These are phyloP conservation scores for Viridothelium virens DNA, from an alignment of 495 filamentous ascomycete genomes.

Conservation along the genomic window DNA sequence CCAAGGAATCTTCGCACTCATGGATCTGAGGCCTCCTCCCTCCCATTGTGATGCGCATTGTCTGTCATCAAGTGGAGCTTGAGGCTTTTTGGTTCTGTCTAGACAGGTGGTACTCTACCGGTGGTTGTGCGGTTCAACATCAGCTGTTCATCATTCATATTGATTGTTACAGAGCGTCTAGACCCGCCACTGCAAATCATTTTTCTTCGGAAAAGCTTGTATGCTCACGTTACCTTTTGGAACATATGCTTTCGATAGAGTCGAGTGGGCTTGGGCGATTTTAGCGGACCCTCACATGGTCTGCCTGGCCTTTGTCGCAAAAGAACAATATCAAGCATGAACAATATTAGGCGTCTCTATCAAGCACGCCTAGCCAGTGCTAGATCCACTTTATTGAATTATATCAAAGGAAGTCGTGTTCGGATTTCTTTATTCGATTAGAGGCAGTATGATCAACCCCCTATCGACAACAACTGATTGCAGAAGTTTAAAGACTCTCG, in stretches of 20 bases:
- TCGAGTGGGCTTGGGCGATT: neutral
- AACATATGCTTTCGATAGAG: neutral
- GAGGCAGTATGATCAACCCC: neutral
- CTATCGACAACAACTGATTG: neutral
- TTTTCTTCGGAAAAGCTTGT: no score
- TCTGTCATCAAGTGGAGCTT: no score
- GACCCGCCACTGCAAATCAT: no score
- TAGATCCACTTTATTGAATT: neutral
- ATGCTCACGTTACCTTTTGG: neutral
- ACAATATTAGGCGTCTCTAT: neutral
- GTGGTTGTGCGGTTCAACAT: no score
- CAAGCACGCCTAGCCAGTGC: neutral
- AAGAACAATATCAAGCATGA: slow-evolving; percentile 9
- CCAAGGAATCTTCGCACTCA: no score
- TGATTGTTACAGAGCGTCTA: no score
- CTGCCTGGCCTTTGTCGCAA: neutral
- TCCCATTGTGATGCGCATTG: no score
- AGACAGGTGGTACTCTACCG: no score
- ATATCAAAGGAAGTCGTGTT: neutral
- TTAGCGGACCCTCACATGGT: no score
- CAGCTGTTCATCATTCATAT: no score
- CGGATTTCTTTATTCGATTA: neutral
- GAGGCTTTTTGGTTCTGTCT: no score
- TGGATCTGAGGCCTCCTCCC: no score
- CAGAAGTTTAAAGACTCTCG: neutral